phyloP scores from a whole-genome alignment of 1,284 basidiomycete species.

The Wolfiporia cocos region DNA sequence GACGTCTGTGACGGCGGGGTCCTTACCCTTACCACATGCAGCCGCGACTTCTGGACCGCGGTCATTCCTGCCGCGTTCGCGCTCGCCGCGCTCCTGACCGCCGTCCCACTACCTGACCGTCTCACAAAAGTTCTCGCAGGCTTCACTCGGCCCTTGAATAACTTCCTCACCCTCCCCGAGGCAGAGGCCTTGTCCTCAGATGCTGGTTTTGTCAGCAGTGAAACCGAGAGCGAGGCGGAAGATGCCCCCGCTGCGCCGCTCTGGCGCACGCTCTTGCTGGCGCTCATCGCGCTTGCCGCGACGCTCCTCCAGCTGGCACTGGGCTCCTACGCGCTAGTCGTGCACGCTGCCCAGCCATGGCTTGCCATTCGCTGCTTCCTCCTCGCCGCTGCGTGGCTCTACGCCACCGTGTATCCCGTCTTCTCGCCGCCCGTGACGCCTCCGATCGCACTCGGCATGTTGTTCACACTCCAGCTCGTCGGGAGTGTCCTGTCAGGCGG shows the following conservation, averaged over 20 bases:
- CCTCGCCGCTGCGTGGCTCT: constrained; percentile 49
- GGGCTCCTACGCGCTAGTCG: constrained; percentile 36
- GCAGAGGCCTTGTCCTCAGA: constrained; percentile 50
- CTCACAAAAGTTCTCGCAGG: constrained; percentile 20
- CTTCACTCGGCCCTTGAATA: constrained; percentile 33
- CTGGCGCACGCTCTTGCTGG: constrained; percentile 52
- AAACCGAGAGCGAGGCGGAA: constrained; percentile 16
- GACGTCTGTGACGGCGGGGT: constrained; percentile 11
- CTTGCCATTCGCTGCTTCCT: constrained; percentile 31
- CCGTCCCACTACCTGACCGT: constrained; percentile 28
- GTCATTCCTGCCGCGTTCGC: constrained; percentile 46
- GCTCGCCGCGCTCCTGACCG: constrained; percentile 34
- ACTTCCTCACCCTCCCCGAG: constrained; percentile 51
- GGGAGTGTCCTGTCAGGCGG: constrained; percentile 39
- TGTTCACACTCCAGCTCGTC: constrained; percentile 41
- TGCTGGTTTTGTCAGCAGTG: constrained; percentile 21
- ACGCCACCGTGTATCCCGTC: constrained; percentile 40
- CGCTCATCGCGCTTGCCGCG: constrained; percentile 41
- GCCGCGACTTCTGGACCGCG: constrained; percentile 51
- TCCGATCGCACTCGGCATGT: constrained; percentile 45
- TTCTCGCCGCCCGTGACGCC: constrained; percentile 36
- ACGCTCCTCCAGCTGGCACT: constrained; percentile 44
- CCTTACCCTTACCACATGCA: constrained; percentile 45
- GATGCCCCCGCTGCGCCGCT: constrained; percentile 30
- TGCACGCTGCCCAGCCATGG: constrained; percentile 23